Conservation (phyloP, 169 alveolate species). For the Cryptosporidium xiaoi region DNA sequence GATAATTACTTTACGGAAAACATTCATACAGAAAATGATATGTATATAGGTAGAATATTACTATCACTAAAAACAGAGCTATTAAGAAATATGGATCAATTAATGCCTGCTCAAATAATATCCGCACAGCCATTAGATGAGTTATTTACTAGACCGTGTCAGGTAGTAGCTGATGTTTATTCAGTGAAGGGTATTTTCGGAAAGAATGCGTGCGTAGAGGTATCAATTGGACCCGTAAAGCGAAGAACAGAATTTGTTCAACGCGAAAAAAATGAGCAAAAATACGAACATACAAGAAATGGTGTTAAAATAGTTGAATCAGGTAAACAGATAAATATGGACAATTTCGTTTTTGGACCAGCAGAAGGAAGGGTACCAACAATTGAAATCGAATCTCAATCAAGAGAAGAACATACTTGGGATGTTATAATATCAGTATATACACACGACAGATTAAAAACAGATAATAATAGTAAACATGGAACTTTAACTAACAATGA, state of each 20-base stretch:
- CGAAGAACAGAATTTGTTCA: conserved; percentile 84
- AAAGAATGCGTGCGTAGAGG: conserved; percentile 81
- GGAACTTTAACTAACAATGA: conserved; percentile 37
- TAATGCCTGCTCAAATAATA: conserved; percentile 87
- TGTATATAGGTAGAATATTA: conserved; percentile 88
- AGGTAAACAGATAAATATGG: conserved; percentile 17
- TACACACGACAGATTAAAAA: conserved; percentile 14
- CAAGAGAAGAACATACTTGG: conserved; percentile 65
- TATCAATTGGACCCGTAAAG: conserved; percentile 87
- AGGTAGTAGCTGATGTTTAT: conserved; percentile 87
- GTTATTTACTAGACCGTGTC: conserved; percentile 83
- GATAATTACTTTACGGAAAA: conserved; percentile 41
- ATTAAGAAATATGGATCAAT: conserved; percentile 82
- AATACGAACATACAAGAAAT: neutral
- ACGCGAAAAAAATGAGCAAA: conserved; percentile 55
- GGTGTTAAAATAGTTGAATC: conserved; percentile 14
- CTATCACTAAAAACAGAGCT: conserved; percentile 88
- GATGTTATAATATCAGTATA: conserved; percentile 66
- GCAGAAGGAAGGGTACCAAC: conserved; percentile 68
- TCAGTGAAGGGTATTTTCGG: conserved; percentile 83
- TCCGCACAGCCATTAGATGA: conserved; percentile 88
- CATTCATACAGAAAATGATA: conserved; percentile 76
- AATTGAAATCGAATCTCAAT: conserved; percentile 62
- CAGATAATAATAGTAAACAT: conserved; percentile 1
- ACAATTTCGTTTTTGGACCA: conserved; percentile 19